Evolutionary conservation across 805 yeast species (phyloP), one percentile per base, ranked within the genome.

Genomic region (Saccharomycopsis fibuligera): DNA sequence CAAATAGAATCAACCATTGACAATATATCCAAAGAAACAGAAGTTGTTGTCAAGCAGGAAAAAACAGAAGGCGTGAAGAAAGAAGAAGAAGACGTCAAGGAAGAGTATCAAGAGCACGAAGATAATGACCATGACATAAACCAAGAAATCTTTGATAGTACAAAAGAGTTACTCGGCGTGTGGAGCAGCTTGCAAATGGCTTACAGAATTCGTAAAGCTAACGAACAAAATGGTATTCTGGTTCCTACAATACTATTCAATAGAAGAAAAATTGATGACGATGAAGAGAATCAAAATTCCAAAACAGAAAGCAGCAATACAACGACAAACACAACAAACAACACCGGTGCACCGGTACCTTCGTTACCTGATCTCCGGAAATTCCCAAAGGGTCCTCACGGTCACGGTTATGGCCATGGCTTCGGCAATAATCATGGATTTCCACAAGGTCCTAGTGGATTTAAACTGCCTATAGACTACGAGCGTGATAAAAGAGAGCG

Each of bases 181-280:
- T 91, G 97, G 97, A 69, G 81, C 40, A 68, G 68, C 23, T 74
- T 86, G 51, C 82, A 84, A 60, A 79, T 86, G 76, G 90, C 89
- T n/a, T 86, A 83, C 60, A 75, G 93, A 40, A 90, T 91, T 45
- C 90, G 95, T 1, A 82, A 90, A 57, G 73, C 51, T 8, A 72
- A 35, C 65, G 58, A 49, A 41, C 33, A n/a, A 29, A 52, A 40
- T 42, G 54, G 41, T 37, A 41, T 39, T 31, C 46, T 19, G 16
- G 45, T 49, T 17, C 31, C 54, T 16, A 46, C 53, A 14, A 23
- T 41, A 5, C 46, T 55, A 42, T 12, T 31, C 42, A 54, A 54
- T 41, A 52, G 65, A 55, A 50, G 60, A 59, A 50, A 54, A 36
- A 48, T 41, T 29, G 25, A 38, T 14, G 41, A 58, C 60, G 35